Base-by-base conservation (phyloP, 2,329 filamentous ascomycete species). In the Huntiella omanensis region DNA sequence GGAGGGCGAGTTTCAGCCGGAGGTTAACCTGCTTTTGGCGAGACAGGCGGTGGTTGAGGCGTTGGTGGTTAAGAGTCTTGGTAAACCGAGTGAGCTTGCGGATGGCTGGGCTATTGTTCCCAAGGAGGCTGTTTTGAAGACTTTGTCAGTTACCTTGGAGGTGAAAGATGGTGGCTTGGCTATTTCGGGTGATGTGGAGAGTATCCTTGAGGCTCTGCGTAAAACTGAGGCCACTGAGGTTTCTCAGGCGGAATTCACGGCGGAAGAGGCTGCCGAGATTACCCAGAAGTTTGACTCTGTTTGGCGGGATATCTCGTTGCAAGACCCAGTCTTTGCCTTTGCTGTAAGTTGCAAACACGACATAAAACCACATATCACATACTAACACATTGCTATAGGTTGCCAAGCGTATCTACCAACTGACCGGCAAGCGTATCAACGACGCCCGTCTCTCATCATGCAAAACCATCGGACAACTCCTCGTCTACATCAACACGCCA, bases 401-500 rank as follows among this genome's bases (percentile, higher is more conserved):
- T 53, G 65, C 78, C 55, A 93, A 94, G 64, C 79, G 84, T 49
- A 65, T 86, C 51, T 75, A 80, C 59, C 82, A 91, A 59, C 68
- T 93, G 50, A 87, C 80, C n/a, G 83, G 84, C 50, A 73, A 77
- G 51, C 72, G 75, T 49, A 67, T 94, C 53, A 68, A 81, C 12
- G 88, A 95, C 61, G 66, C 73, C 40, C 70, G 72, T 53, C 70
- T 92, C 50, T 63, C 65, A 43, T 64, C 66, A 39, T 66, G 75
- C 50, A 61, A 60, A 44, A 77, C 69, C 6, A 65, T 75, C 34
- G 64, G 66, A 47, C 60, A 68, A 22, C 60, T 83, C 44, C 60
- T 83, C 37, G 62, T 65, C 19, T 60, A 72, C 40, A 61, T 80
- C 2, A 56, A 66, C 49, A 68, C 64, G 51, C 66, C 68, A 19